phyloP scores from a whole-genome alignment of 108 stramenopile genomes.

The Skeletonema menzelii region DNA sequence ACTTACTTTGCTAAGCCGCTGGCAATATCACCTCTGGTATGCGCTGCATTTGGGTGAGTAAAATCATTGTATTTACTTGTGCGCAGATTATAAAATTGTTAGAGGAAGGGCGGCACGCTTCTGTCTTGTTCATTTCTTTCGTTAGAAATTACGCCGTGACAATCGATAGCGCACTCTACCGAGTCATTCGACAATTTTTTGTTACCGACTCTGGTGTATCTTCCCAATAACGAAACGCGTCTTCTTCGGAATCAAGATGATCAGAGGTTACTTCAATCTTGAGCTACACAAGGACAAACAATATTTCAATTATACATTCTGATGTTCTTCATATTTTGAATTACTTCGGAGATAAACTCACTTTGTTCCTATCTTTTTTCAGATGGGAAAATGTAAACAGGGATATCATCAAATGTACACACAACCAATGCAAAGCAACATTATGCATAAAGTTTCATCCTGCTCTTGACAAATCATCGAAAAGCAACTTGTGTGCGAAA shows the following conservation, averaged over 20 bases:
- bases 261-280: conserved; percentile 43
- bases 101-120: conserved; percentile 1
- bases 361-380: conserved; percentile 2
- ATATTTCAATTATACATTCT: neutral
- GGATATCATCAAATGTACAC: conserved; percentile 56
- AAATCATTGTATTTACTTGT: neutral
- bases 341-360: neutral
- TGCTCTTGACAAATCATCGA: conserved; percentile 22
- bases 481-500: conserved; percentile 17
- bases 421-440: conserved; percentile 40
- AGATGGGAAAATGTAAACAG: conserved; percentile 62
- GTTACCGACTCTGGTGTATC: neutral
- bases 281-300: conserved; percentile 74
- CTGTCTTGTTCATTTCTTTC: neutral
- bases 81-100: neutral
- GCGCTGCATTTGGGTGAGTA: conserved; percentile 69
- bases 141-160: neutral
- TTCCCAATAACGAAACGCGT: neutral
- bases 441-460: conserved; percentile 47
- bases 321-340: conserved; percentile 3
- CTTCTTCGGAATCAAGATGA: conserved; percentile 30
- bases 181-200: neutral
- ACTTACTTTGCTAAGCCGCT: conserved; percentile 70
- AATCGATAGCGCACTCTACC: neutral
- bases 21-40: conserved; percentile 62